These are phyloP conservation scores for Neonectria hederae DNA, from an alignment of 2,329 filamentous ascomycete genomes.

Conservation along the genomic window DNA sequence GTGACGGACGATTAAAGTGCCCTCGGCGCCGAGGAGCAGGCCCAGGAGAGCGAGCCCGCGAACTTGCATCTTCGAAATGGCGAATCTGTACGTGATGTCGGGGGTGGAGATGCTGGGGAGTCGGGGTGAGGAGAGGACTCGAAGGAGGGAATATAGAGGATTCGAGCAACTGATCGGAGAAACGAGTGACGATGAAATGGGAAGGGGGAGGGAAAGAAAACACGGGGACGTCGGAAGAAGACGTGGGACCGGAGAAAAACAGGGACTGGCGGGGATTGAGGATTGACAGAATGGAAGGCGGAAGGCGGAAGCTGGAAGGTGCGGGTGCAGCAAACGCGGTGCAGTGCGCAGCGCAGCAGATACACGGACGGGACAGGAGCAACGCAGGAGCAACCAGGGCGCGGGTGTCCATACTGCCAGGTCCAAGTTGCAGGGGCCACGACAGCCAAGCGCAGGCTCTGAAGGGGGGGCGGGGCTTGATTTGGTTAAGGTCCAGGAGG, in stretches of 20 bases:
- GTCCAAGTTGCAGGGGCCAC: neutral
- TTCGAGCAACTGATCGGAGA: constrained; percentile 26
- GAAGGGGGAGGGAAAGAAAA: constrained; percentile 21
- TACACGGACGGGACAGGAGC: neutral
- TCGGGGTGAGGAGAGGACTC: neutral
- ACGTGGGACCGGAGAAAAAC: constrained; percentile 31
- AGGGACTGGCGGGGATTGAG: constrained; percentile 34
- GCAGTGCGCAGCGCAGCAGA: constrained; percentile 17
- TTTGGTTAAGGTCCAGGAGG: constrained; percentile 13
- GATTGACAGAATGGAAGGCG: constrained; percentile 22
- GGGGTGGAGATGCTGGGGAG: constrained; percentile 11
- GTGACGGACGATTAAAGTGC: constrained; percentile 24
- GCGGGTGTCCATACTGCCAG: neutral
- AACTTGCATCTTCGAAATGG: constrained; percentile 37
- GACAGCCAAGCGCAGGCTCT: neutral
- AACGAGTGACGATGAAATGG: constrained; percentile 17
- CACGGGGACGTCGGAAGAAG: constrained; percentile 24
- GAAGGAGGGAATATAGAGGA: constrained; percentile 2
- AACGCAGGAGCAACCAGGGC: neutral
- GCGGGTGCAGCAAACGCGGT: constrained; percentile 2
- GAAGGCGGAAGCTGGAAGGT: neutral
- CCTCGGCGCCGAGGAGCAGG: constrained; percentile 39
- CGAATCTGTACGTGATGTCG: constrained; percentile 10
- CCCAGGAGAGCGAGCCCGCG: constrained; percentile 38
- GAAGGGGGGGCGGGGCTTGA: constrained; percentile 2